These are phyloP conservation scores for Candida sithepensis DNA, from an alignment of 805 yeast genomes.

Conservation along the genomic window DNA sequence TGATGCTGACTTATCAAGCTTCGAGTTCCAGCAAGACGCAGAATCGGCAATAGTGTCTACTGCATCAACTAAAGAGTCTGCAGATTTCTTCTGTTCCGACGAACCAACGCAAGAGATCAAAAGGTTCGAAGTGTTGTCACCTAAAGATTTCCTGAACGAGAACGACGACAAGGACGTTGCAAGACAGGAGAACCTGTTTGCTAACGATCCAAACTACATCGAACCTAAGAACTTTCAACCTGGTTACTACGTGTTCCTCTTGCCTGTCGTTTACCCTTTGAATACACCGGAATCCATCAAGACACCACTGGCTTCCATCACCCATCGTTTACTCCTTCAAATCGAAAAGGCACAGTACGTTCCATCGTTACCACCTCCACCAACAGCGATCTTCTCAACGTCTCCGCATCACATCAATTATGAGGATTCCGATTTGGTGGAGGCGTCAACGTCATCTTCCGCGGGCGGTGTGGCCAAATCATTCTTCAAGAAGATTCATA, in stretches of 20 bases:
- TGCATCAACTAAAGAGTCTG: conserved; percentile 7
- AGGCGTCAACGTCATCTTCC: conserved; percentile 2
- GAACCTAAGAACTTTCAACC: conserved; percentile 38
- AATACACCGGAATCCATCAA: conserved; percentile 59
- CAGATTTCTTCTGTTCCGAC: conserved; percentile 18
- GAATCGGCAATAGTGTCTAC: conserved; percentile 13
- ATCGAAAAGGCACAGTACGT: conserved; percentile 31
- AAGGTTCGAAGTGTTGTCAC: conserved; percentile 20
- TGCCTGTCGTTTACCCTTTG: conserved; percentile 61
- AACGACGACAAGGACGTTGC: conserved; percentile 15
- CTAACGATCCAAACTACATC: not conserved
- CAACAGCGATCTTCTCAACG: conserved; percentile 31
- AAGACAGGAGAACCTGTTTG: conserved; percentile 18
- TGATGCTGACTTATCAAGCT: conserved; percentile 14
- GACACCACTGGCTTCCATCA: conserved; percentile 47
- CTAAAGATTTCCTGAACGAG: conserved; percentile 24
- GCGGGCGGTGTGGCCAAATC: conserved; percentile 11
- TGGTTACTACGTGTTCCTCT: conserved; percentile 65
- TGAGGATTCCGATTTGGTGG: conserved; percentile 2
- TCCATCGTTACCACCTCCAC: conserved; percentile 30
- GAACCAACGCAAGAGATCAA: conserved; percentile 26
- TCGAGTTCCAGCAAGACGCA: conserved; percentile 16
- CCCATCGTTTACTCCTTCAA: conserved; percentile 40
- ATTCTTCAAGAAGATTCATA: conserved; percentile 21
- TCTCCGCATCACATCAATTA: conserved; percentile 27